Base-by-base conservation (phyloP, 177 flowering plant genomes). In the Vitis hybrid region DNA sequence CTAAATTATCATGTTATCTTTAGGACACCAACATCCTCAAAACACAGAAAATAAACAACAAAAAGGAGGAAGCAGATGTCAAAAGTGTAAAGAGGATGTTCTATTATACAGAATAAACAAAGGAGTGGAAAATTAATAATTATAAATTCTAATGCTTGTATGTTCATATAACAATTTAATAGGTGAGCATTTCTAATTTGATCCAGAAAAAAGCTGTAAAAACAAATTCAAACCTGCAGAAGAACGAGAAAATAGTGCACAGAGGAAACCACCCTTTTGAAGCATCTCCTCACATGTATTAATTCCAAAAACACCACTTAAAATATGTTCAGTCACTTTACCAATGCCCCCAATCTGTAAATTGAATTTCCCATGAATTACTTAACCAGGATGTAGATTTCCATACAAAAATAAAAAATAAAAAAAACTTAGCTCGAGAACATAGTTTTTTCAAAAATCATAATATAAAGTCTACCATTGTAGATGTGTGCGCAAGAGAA, bases 261-360 rank as follows among this genome's bases (percentile, higher is more conserved):
- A 88, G 15, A 95, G 87, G 62, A 78, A 82, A 61, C 89, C 79
- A 72, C 94, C 76, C 80, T 93, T 95, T 70, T 84, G 84, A 76
- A 91, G 81, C 85, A 95, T 75, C 69, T 90, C 94, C 73, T 90
- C 97, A 81, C 99, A 95, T 59, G 98, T 91, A 49, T 70, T 82
- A 62, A 95, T 88, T 75, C 86, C 97, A 68, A 95, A 78, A 57
- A 75, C 97, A 76, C 84, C 91, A 77, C 77, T 87, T 70, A 95
- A 68, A 58, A 89, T 80, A 72, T 77, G 81, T 74, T 95, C 99
- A 2, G 99, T 95, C 72, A 95, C 99, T 81, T 89, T 93, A 69
- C 99, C 99, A 71, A 95, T 93, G 75, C 99, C 99, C 19, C 97
- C 96, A 79, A 95, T 86, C 99, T 95, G 89, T 62, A 63, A 15